Conservation (phyloP, 306 rosid genomes). For the Senna tora region DNA sequence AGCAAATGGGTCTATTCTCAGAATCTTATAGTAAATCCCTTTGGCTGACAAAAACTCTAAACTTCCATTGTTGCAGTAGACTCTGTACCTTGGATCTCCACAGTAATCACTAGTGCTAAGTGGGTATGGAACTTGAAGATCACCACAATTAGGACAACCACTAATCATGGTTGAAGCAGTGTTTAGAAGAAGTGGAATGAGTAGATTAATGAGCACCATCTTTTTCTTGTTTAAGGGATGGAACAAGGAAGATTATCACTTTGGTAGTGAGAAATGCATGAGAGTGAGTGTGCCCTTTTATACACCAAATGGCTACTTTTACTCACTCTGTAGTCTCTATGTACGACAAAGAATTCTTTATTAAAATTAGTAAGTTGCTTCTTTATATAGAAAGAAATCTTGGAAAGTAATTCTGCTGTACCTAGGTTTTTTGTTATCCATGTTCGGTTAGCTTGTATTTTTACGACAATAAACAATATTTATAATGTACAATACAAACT, state of each 20-base stretch:
- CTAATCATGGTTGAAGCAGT: conserved; percentile 39
- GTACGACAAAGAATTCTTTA: neutral
- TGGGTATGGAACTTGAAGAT: conserved; percentile 70
- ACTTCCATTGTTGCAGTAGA: conserved; percentile 58
- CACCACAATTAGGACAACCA: conserved; percentile 69
- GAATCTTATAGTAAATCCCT: conserved; percentile 67
- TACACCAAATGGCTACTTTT: neutral
- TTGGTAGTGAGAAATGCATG: conserved; percentile 16
- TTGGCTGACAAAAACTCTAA: conserved; percentile 68
- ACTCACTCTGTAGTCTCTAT: neutral
- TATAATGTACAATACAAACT: neutral
- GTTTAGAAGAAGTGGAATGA: conserved; percentile 36
- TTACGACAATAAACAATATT: neutral
- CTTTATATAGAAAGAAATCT: neutral
- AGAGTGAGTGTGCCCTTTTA: conserved; percentile 37
- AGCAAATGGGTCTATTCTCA: conserved; percentile 50
- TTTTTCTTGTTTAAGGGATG: conserved; percentile 22
- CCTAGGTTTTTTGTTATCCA: neutral
- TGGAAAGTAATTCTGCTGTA: neutral
- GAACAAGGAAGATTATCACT: conserved; percentile 12
- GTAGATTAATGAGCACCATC: conserved; percentile 35
- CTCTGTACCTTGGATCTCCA: conserved; percentile 66
- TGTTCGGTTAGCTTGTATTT: neutral
- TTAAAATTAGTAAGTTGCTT: neutral
- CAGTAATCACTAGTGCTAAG: conserved; percentile 68